Percentiles rank a stretch among this genome's conserved stretches.
Conservation (phyloP, 1,284 basidiomycete species). For the Apiotrichum gamsii region DNA sequence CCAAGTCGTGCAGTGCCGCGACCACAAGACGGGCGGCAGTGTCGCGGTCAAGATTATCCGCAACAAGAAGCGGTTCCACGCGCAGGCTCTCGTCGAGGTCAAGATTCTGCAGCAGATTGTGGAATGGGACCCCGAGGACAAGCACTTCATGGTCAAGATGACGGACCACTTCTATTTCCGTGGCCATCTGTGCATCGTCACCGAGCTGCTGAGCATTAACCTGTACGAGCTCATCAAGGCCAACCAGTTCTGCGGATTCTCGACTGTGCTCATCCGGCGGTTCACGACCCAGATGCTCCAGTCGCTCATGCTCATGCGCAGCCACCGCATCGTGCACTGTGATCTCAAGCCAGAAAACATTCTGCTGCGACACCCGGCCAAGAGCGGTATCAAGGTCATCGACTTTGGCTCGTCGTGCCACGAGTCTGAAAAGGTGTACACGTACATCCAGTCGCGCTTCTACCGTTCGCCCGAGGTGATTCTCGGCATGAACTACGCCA, state of each 20-base stretch:
- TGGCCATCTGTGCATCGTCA: slow-evolving; percentile 95
- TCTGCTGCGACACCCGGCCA: slow-evolving; percentile 84
- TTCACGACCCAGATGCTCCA: slow-evolving; percentile 94
- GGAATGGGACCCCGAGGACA: slow-evolving; percentile 97
- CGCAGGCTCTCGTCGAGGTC: slow-evolving; percentile 96
- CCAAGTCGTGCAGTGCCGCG: slow-evolving; percentile 91
- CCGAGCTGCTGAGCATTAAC: slow-evolving; percentile 96
- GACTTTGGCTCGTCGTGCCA: slow-evolving; percentile 99
- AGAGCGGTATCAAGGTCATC: slow-evolving; percentile 96
- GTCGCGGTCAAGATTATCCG: slow-evolving; percentile 99
- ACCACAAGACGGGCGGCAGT: slow-evolving; percentile 92
- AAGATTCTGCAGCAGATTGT: slow-evolving; percentile 94
- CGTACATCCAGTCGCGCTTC: slow-evolving; percentile 98
- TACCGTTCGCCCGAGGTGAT: slow-evolving; percentile 97
- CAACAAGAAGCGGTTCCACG: slow-evolving; percentile 98
- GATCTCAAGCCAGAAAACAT: slow-evolving; percentile 99
- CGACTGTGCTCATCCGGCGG: slow-evolving; percentile 85
- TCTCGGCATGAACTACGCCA: slow-evolving; percentile 90
- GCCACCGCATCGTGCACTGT: slow-evolving; percentile 98
- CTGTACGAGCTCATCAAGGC: slow-evolving; percentile 99
- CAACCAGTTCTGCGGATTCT: slow-evolving; percentile 95
- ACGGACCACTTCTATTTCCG: slow-evolving; percentile 98
- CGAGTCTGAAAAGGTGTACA: slow-evolving; percentile 99
- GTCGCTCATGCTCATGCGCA: slow-evolving; percentile 85
- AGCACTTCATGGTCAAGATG: slow-evolving; percentile 97